These are phyloP conservation scores for Nadsonia starkeyi-henricii DNA, from an alignment of 1,139 yeast species.

Conservation along the genomic window DNA sequence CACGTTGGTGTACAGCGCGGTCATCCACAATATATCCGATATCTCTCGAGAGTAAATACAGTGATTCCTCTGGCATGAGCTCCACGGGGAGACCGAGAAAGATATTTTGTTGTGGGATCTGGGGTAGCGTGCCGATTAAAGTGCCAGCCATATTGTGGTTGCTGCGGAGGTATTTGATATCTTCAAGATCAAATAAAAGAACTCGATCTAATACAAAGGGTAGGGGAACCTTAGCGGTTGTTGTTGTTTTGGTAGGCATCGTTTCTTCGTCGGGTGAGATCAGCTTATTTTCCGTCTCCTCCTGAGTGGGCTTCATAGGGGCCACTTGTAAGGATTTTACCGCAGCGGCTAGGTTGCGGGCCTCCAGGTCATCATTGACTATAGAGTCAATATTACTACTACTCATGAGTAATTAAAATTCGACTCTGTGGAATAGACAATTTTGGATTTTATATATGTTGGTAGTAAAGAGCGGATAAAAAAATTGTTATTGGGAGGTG, in stretches of 20 bases:
- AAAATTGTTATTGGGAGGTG: too few species aligned
- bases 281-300: not conserved
- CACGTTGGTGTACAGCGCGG: constrained; percentile 18
- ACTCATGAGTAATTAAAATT: too few species aligned
- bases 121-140: constrained; percentile 66
- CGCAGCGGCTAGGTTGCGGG: not conserved
- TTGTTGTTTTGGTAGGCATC: not conserved
- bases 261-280: not conserved
- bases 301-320: not conserved
- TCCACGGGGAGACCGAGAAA: constrained; percentile 74
- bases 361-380: not conserved
- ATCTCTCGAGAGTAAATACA: constrained; percentile 41
- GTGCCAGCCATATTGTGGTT: constrained; percentile 52
- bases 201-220: constrained; percentile 34
- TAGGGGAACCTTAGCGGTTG: constrained; percentile 19
- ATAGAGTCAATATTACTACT: too few species aligned
- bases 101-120: constrained; percentile 82
- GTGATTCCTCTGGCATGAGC: constrained; percentile 57
- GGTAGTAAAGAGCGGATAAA: too few species aligned
- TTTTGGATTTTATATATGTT: too few species aligned
- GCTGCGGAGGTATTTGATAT: constrained; percentile 39
- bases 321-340: not conserved
- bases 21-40: constrained; percentile 21
- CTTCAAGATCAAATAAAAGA: constrained; percentile 39
- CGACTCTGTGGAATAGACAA: too few species aligned